phyloP scores from a whole-genome alignment of 1,139 yeast species.

The Meyerozyma elateridarum region DNA sequence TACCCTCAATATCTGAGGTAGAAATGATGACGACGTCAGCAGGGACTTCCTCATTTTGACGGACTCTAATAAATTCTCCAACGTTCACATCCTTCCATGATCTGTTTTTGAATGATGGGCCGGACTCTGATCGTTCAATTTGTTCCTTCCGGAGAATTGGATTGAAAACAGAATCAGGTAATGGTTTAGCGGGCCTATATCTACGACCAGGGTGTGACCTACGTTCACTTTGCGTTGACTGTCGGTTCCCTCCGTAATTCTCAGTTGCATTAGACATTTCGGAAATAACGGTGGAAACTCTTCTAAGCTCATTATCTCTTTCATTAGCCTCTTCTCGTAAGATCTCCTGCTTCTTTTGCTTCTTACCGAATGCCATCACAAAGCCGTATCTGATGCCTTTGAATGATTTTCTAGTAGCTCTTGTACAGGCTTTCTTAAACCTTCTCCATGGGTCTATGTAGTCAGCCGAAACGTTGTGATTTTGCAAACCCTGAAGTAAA shows the following conservation, averaged over 20 bases:
- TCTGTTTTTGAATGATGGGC: conserved; percentile 13
- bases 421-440: conserved; percentile 48
- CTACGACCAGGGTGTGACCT: conserved; percentile 2
- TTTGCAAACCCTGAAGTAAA: conserved; percentile 57
- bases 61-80: conserved; percentile 49
- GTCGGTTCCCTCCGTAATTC: too few species aligned
- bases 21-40: conserved; percentile 50
- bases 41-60: conserved; percentile 55
- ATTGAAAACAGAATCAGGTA: conserved; percentile 30
- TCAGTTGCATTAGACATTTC: conserved; percentile 23
- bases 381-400: conserved; percentile 20
- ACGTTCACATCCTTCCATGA: conserved; percentile 51
- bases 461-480: conserved; percentile 43
- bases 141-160: conserved; percentile 24
- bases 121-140: conserved; percentile 8
- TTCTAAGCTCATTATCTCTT: conserved; percentile 27
- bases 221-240: conserved; percentile 1
- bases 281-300: conserved; percentile 39
- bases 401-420: conserved; percentile 14
- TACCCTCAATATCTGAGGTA: conserved; percentile 49
- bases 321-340: conserved; percentile 23
- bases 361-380: conserved; percentile 28
- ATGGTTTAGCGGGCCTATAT: conserved; percentile 9
- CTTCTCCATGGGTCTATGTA: conserved; percentile 55
- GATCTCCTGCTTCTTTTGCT: conserved; percentile 23